Evolutionary conservation across 176 grass and related monocot species (phyloP), one percentile per base, ranked within the genome.

Genomic region (Saccharum spontaneum): DNA sequence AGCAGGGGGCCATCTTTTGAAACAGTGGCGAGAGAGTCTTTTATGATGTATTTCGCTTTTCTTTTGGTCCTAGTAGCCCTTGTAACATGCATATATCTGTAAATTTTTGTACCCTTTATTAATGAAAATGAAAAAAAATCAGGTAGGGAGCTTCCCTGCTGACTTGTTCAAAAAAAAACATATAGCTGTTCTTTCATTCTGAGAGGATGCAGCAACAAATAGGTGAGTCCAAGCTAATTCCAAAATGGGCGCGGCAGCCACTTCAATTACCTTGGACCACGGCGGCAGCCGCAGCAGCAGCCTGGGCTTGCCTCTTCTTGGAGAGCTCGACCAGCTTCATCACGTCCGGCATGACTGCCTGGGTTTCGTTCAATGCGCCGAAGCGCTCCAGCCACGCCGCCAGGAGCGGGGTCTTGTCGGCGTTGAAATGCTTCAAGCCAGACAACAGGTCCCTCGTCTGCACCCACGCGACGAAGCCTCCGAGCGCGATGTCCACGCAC

Each of bases 341-440:
- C 3, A 55, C 69, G 7, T 89, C 79, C 38, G 84, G 80, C 69
- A 84, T 67, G 26, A 84, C 60, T 1, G 45, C 38, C 67, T 87
- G 81, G 39, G 54, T 81, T 24, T 13, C 80, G 14, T 81, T 71
- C 3, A 85, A 50, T 4, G 16, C 67, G 37, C 31, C 1, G 83
- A 92, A 92, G n/a, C 75, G 75, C 28, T 89, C 59, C 34, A 28
- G 3, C 90, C 87, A 92, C 26, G 79, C 38, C 7, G 54, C 83
- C 3, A 92, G 72, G 2, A 89, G 67, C 34, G 90, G 90, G 6
- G 55, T 83, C 68, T 34, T 84, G 16, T 14, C 41, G 23, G 85
- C 67, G 52, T 89, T 84, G 4, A 89, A 73, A 33, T 80, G 62
- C 22, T 54, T 81, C 30, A 71, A 4, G 4, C 65, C 74, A 13